Percentiles rank a stretch among this genome's conserved stretches.
Conservation (phyloP, 1,284 basidiomycete species). For the Chondrostereum purpureum region DNA sequence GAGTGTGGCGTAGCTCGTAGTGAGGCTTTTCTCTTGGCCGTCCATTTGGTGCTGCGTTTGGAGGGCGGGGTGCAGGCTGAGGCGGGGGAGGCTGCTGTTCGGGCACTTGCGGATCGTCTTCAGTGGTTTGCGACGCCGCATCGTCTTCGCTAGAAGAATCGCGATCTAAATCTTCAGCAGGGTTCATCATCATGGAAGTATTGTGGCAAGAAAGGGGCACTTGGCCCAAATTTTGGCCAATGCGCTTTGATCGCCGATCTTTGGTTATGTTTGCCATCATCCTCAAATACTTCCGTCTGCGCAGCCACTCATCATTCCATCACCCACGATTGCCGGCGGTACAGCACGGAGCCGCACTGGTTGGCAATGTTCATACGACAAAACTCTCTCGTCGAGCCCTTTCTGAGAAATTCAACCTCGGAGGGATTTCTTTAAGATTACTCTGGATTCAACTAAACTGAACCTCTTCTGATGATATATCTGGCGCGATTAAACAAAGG, state of each 20-base stretch:
- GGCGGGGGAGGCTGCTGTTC: constrained; percentile 41
- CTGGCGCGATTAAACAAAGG: too few species aligned
- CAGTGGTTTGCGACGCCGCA: constrained; percentile 72
- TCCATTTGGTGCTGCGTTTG: constrained; percentile 17
- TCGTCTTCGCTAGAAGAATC: constrained; percentile 75
- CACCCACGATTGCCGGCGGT: too few species aligned
- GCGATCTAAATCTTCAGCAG: constrained; percentile 37
- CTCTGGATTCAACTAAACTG: too few species aligned
- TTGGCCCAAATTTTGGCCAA: not conserved
- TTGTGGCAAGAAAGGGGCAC: not conserved
- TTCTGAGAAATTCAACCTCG: too few species aligned
- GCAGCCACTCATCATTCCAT: too few species aligned
- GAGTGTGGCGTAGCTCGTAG: constrained; percentile 59
- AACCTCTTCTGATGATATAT: too few species aligned
- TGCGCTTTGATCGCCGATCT: not conserved
- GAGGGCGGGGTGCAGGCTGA: constrained; percentile 28
- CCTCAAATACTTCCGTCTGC: not conserved
- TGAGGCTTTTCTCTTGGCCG: constrained; percentile 51
- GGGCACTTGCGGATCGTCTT: constrained; percentile 73
- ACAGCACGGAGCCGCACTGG: too few species aligned
- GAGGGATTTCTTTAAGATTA: too few species aligned
- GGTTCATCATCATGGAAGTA: constrained; percentile 17
- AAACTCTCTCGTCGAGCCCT: too few species aligned
- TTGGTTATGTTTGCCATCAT: not conserved
- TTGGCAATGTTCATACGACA: too few species aligned